Base-by-base conservation (phyloP, 2,329 filamentous ascomycete species). In the Colletotrichum camelliae region DNA sequence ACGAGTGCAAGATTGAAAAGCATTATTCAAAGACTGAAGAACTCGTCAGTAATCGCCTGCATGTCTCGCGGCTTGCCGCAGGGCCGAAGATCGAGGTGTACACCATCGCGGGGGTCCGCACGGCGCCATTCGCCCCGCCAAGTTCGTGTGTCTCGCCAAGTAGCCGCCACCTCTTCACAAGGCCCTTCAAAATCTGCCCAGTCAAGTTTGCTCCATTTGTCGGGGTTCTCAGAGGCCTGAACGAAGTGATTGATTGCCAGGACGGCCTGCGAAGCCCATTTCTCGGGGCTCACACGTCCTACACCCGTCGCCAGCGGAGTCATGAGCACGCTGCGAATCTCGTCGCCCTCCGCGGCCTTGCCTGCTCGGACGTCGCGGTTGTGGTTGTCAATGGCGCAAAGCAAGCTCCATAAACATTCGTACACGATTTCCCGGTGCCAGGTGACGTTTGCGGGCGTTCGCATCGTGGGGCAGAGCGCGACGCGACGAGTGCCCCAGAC, bases 351-450 rank as follows among this genome's bases (percentile, higher is more conserved):
- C 7, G 57, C 70, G 29, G 31, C 74, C 37, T 74, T 68, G 13
- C 65, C 75, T 12, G 37, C 72, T 7, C 66, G 58, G 24, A 78
- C 77, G 5, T 58, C 64, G 9, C 83, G 81, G 79, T 91, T 91
- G 77, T 88, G 86, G 27, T 84, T 84, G 52, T 90, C 88, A 2
- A 90, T 76, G 21, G 86, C 83, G 77, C 86, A 87, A 24, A 91
- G 79, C 74, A 91, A 78, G 77, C 85, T 87, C 89, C 89, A 91
- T 0, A 89, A 79, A 81, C 88, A 89, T 79, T 90, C 87, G 77
- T 89, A 91, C 4, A 91, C 85, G 10, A 91, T 83, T 79, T 91
- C 89, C 4, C 85, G 82, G 78, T 91, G 86, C 89, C 89, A 91
- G 7, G 61, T 77, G 12, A 86, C 87, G 27, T 83, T 77, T 6